Conservation (phyloP, 805 yeast species). For the Starmerella cellae region DNA sequence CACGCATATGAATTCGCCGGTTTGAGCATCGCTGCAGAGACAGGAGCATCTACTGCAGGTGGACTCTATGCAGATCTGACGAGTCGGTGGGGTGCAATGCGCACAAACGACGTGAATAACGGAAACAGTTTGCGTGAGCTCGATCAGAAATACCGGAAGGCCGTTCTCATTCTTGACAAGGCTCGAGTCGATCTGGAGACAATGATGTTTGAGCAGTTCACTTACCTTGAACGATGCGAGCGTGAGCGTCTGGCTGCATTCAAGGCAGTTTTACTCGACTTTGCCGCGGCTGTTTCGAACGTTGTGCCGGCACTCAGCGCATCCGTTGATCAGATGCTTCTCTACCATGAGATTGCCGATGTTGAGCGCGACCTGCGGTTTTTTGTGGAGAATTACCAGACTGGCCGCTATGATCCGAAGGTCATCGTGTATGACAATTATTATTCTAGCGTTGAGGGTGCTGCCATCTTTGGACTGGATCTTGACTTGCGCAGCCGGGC, state of each 20-base stretch:
- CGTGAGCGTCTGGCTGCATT: conserved; percentile 61
- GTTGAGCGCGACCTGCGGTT: conserved; percentile 57
- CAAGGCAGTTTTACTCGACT: conserved; percentile 62
- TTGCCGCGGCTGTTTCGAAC: conserved; percentile 51
- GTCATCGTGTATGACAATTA: conserved; percentile 68
- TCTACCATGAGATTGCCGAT: conserved; percentile 56
- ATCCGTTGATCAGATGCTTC: conserved; percentile 45
- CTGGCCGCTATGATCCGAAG: conserved; percentile 63
- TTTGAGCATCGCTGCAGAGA: conserved; percentile 9
- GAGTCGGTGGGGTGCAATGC: conserved; percentile 14
- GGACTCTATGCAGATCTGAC: conserved; percentile 12
- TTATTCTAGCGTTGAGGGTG: conserved; percentile 52
- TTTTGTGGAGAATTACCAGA: conserved; percentile 51
- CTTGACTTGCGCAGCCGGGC: conserved; percentile 55
- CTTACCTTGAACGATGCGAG: conserved; percentile 75
- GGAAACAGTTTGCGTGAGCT: conserved; percentile 40
- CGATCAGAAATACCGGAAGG: conserved; percentile 43
- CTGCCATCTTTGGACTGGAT: conserved; percentile 63
- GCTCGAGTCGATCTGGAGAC: conserved; percentile 65
- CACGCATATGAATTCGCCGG: conserved; percentile 47
- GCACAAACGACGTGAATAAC: conserved; percentile 34
- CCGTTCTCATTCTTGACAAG: conserved; percentile 47
- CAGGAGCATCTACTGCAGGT: neutral
- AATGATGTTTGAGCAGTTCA: conserved; percentile 49
- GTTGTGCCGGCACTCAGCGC: conserved; percentile 45